Evolutionary conservation across 208 protist species (phyloP).

Genomic region (Wallacemonas sp.): DNA sequence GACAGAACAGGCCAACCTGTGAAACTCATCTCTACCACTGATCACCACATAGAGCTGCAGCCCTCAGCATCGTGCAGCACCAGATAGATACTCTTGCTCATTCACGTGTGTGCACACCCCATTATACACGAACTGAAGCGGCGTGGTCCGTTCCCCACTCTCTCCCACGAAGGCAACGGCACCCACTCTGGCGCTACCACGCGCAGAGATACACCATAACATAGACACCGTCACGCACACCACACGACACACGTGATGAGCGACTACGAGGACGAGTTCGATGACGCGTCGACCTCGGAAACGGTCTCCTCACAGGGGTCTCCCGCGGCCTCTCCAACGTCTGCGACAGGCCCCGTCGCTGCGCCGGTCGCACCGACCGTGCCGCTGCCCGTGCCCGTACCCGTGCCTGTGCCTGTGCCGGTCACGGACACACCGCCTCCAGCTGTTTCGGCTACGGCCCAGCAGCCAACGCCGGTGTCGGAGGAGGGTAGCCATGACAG

Average conservation of each 20-base stretch:
- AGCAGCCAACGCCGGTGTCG: background rate
- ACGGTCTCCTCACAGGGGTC: background rate
- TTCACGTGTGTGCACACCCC: too few species aligned
- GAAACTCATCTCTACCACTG: background rate
- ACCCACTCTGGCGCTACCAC: background rate
- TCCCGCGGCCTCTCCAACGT: background rate
- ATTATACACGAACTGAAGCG: too few species aligned
- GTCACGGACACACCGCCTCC: background rate
- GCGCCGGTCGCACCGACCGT: background rate
- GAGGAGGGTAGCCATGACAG: background rate
- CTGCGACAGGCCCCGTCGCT: background rate
- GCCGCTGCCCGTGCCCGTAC: background rate
- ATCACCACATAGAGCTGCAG: too few species aligned
- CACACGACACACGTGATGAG: slow-evolving; percentile 50
- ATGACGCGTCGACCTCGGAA: slow-evolving; percentile 28
- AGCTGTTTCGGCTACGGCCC: background rate
- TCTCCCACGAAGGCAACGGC: too few species aligned
- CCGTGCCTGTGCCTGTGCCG: slow-evolving; percentile 25
- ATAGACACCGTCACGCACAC: background rate
- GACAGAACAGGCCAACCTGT: background rate
- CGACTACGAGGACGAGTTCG: slow-evolving; percentile 73
- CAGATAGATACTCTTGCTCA: too few species aligned
- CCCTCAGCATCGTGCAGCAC: too few species aligned
- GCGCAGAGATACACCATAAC: slow-evolving; percentile 1
- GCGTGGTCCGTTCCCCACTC: too few species aligned